Conservation (phyloP, 495 filamentous ascomycete species). For the Aspergillus mulundensis region DNA sequence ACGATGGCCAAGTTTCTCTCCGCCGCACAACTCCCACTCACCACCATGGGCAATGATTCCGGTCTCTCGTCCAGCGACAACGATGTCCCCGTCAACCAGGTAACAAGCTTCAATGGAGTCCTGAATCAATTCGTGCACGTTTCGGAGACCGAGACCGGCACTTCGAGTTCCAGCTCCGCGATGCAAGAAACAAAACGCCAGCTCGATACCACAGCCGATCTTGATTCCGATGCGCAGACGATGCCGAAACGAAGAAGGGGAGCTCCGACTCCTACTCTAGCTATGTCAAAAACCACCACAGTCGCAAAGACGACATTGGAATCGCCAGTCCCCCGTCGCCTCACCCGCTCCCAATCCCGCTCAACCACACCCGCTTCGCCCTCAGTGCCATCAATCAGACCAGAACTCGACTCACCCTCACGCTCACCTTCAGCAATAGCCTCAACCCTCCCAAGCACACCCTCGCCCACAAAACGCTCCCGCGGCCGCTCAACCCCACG, state of each 20-base stretch:
- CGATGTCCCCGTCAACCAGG: constrained; percentile 35
- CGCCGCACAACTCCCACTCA: not conserved
- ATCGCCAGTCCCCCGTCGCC: not conserved
- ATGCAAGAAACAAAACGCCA: constrained; percentile 9
- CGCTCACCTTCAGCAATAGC: not conserved
- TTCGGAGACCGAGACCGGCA: constrained; percentile 9
- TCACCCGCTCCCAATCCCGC: constrained; percentile 9
- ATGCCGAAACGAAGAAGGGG: constrained; percentile 11
- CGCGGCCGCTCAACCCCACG: constrained; percentile 9
- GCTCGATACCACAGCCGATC: not conserved
- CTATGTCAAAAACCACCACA: not conserved
- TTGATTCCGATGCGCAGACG: not conserved
- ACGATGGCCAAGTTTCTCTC: not conserved
- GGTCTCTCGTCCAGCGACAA: not conserved
- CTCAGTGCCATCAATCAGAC: constrained; percentile 1
- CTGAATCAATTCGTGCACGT: constrained; percentile 44
- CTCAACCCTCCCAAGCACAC: constrained; percentile 14
- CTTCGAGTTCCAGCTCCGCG: not conserved
- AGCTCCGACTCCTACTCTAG: not conserved
- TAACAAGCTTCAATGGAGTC: constrained; percentile 51
- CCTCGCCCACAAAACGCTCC: constrained; percentile 19
- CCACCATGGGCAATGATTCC: not conserved
- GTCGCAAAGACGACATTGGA: not conserved
- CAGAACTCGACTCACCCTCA: not conserved
- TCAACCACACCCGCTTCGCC: constrained; percentile 8